Evolutionary conservation across 2,329 filamentous ascomycete genomes (phyloP).

Genomic region (Neurospora sp.): DNA sequence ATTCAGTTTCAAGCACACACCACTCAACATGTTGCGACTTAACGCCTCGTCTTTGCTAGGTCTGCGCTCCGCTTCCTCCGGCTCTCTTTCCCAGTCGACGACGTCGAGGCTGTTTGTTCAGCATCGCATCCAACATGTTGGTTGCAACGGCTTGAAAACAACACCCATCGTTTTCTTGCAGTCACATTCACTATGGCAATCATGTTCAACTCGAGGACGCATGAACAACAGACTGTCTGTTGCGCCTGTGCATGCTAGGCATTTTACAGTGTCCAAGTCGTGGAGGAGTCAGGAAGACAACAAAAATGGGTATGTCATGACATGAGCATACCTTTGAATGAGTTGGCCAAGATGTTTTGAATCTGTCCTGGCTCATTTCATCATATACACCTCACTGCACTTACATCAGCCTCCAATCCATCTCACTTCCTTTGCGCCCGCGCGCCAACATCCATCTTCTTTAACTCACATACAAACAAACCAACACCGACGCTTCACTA

Average conservation of each 20-base stretch:
- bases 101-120: not conserved
- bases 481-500: not conserved
- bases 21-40: not conserved
- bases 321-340: not conserved
- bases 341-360: not conserved
- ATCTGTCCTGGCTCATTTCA: not conserved
- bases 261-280: not conserved
- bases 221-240: not conserved
- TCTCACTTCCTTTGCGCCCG: not conserved
- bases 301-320: not conserved
- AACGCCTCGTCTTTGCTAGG: not conserved
- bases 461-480: not conserved
- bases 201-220: not conserved
- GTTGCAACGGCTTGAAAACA: not conserved
- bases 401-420: not conserved
- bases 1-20: not conserved
- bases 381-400: not conserved
- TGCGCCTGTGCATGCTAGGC: not conserved
- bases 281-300: not conserved
- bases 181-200: not conserved
- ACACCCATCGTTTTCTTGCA: not conserved
- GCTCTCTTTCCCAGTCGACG: not conserved
- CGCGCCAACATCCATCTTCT: not conserved
- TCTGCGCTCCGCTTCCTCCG: not conserved
- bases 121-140: not conserved